A percentile compares a stretch with the other conserved stretches of the same genome.
Evolutionary conservation across 495 filamentous ascomycete species (phyloP).

Genomic region (Hypoxylon perforatum): DNA sequence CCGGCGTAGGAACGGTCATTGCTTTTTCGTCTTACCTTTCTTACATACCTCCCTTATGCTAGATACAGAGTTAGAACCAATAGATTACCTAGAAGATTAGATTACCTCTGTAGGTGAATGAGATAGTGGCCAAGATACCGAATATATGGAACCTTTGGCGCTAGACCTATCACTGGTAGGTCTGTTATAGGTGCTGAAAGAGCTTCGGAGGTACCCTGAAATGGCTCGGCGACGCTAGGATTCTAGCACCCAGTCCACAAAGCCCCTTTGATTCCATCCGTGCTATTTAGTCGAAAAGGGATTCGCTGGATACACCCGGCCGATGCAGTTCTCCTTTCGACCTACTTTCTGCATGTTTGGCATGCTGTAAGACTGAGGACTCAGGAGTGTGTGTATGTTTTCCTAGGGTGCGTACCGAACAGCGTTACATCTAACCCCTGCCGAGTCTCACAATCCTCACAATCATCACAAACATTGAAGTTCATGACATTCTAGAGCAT

Average conservation of each 20-base stretch:
- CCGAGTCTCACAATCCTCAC: background rate
- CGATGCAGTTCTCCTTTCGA: background rate
- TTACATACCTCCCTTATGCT: too few species aligned
- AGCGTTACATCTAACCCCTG: background rate
- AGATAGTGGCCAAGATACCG: too few species aligned
- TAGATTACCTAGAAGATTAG: background rate
- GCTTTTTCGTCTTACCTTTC: too few species aligned
- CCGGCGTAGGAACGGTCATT: too few species aligned
- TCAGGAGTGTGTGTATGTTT: too few species aligned
- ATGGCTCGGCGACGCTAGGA: conserved; percentile 12
- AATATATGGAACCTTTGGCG: too few species aligned
- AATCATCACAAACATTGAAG: too few species aligned
- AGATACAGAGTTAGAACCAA: too few species aligned
- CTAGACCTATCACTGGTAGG: background rate
- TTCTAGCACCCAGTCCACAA: conserved; percentile 16
- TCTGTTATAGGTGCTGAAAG: conserved; percentile 27
- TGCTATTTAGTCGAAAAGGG: conserved; percentile 15
- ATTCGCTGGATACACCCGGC: background rate
- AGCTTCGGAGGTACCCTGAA: conserved; percentile 6
- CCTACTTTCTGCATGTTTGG: background rate
- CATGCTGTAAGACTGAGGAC: background rate
- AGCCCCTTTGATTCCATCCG: conserved; percentile 24
- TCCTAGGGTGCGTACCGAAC: too few species aligned
- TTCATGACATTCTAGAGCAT: background rate
- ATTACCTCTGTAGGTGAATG: too few species aligned